Percentiles rank a stretch among this genome's conserved stretches.
These are phyloP conservation scores for Amborella trichopoda DNA, from an alignment of 164 flowering plant species.

Conservation along the genomic window DNA sequence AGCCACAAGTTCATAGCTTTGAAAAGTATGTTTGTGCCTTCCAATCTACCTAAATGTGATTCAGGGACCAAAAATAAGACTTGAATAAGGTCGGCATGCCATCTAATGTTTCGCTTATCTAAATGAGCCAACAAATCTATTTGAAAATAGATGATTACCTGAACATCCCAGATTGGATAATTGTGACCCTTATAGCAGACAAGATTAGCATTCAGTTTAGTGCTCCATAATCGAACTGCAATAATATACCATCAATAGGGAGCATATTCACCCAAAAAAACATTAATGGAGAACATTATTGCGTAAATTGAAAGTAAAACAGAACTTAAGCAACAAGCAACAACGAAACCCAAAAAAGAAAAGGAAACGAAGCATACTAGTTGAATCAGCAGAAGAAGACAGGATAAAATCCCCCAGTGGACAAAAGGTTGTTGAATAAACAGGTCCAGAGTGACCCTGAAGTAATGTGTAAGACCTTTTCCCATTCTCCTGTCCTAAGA, in stretches of 20 bases:
- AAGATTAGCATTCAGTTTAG: conserved; percentile 88
- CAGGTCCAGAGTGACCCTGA: conserved; percentile 95
- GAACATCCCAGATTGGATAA: conserved; percentile 98
- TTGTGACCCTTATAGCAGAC: conserved; percentile 99
- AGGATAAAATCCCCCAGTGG: conserved; percentile 88
- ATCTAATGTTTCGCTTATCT: too few species aligned
- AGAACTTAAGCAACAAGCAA: too few species aligned
- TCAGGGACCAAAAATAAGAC: too few species aligned
- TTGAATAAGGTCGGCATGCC: too few species aligned
- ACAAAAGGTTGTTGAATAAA: conserved; percentile 81
- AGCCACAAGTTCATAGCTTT: too few species aligned
- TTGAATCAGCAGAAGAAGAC: conserved; percentile 90
- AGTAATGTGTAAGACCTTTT: conserved; percentile 72
- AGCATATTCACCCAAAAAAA: too few species aligned
- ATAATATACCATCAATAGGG: too few species aligned
- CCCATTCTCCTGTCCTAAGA: conserved; percentile 31
- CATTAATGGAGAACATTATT: too few species aligned
- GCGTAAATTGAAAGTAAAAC: neutral
- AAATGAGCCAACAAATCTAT: too few species aligned
- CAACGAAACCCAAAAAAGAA: neutral
- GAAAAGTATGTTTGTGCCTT: too few species aligned
- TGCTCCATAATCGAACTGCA: conserved; percentile 95
- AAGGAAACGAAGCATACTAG: conserved; percentile 37
- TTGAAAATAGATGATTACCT: conserved; percentile 61
- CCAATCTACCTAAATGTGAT: too few species aligned